Evolutionary conservation across 202 grass and related monocot species (phyloP).

Genomic region (Sporobolus alterniflorus): DNA sequence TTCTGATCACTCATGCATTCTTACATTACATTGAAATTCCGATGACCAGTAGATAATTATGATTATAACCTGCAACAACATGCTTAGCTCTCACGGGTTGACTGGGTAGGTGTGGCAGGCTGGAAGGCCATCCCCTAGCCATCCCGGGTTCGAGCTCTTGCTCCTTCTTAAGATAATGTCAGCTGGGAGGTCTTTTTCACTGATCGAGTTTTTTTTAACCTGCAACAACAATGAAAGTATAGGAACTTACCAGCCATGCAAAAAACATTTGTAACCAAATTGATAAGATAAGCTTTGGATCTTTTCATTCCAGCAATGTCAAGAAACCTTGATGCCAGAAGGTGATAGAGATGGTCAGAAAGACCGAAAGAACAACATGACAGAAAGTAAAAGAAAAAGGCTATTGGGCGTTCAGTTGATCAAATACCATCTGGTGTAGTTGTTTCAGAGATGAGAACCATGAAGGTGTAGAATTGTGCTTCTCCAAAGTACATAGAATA

Average conservation of each 20-base stretch:
- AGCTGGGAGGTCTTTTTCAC: no score
- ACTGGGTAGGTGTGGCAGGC: no score
- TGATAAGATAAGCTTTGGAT: constrained; percentile 90
- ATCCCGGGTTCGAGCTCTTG: no score
- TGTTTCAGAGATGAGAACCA: constrained; percentile 97
- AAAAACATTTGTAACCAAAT: constrained; percentile 85
- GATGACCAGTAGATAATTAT: neutral
- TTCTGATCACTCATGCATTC: neutral
- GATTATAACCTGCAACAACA: neutral
- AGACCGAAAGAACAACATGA: constrained; percentile 12
- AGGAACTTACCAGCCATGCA: constrained; percentile 86
- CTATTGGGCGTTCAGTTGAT: constrained; percentile 15
- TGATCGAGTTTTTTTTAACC: no score
- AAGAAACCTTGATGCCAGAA: constrained; percentile 83
- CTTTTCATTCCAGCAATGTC: constrained; percentile 95
- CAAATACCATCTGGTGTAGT: constrained; percentile 99
- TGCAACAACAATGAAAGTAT: neutral
- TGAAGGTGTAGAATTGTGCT: constrained; percentile 96
- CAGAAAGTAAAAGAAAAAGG: neutral
- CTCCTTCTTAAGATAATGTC: no score
- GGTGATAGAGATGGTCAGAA: constrained; percentile 30
- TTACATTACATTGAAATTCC: neutral
- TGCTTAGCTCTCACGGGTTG: no score
- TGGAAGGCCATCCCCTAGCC: no score
- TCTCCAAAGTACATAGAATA: constrained; percentile 82